Base-by-base conservation (phyloP, 805 yeast genomes). In the Metahyphopichia silvanorum region DNA sequence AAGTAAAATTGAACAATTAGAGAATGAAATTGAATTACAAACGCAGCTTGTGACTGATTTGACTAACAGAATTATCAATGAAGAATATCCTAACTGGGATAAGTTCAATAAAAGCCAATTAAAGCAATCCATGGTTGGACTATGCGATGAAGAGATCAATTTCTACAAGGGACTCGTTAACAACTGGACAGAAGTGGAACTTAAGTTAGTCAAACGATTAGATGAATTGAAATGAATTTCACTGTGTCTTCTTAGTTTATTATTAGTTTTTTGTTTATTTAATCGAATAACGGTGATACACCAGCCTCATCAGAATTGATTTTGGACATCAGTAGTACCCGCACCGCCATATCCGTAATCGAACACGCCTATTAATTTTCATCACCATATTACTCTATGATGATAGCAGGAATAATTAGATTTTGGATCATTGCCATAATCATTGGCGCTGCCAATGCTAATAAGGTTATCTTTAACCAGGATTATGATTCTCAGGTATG, bases 31-130 rank as follows among this genome's bases (percentile, higher is more conserved):
- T 24, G 45, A 52, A 7, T 42, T 46, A 6, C 74, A 76, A 29
- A 64, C 72, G 8, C 55, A 63, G 29, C 45, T 75, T 26, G 77
- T 70, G 27, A 59, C 65, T 31, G 69, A 63, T 26, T 63, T 70
- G 42, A 76, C 77, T 17, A 52, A 41, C 33, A 69, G 64, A 39
- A 63, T 76, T 6, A 55, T 76, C 21, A 57, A 65, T 24, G 72
- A 65, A 37, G 82, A 76, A 46, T 76, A 69, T 44, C 74, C 71
- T 4, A 60, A 80, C 40, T 91, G 94, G 69, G 95, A 91, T 47
- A 71, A 69, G 16, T 83, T 86, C 40, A 88, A 88, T 57, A 76
- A 86, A 19, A 67, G 71, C 22, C 97, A 91, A 58, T 69, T 89
- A 54, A 80, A 82, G 49, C 69, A 71, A 19, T 74, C 94, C 2